Base-by-base conservation (phyloP, 352 stramenopile species). In the Phytophthora ohioensis region DNA sequence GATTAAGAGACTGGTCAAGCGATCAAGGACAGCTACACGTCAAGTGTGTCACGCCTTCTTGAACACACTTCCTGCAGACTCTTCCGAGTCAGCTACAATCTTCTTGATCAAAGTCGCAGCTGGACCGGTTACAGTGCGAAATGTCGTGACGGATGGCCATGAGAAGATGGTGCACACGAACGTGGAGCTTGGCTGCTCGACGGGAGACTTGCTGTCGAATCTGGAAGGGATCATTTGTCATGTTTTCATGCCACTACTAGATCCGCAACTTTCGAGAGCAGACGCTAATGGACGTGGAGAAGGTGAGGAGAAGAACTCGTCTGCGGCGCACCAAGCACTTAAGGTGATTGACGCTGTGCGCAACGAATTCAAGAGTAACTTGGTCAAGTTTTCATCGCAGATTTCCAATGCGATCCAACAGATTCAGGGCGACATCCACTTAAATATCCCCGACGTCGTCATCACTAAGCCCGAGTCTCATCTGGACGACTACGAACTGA, bases 371-470 rank as follows among this genome's bases (percentile, higher is more conserved):
- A 91, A 95, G 66, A 89, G 85, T 57, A 97, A 97, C 46, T 67
- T 98, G 12, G 77, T 93, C 42, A 97, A 98, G 67, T 99, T 99
- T 57, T 85, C 95, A 36, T 94, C 90, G 8, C 93, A 98, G 45
- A 95, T 99, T 59, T 81, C 83, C 10, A 95, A 98, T 69, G 92
- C 95, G 2, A 94, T 97, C 54, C 90, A 98, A 63, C 95, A 98
- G 71, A 95, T 98, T 27, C 91, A 97, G 66, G 96, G 96, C 17
- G 95, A 98, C 27, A 96, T 98, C 42, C 91, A 98, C 53, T 78
- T 99, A 32, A 91, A 80, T 3, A 97, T 99, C 59, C 96, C 96
- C 2, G 90, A 98, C 63, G 82, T 98, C 30, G 74, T 90, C 21
- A 91, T 99, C 59, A 92, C 84, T 4, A 95, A 98, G 61, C 90